Evolutionary conservation across 345 rosid species (phyloP), one percentile per base, ranked within the genome.

Genomic region (Ceriops decandra): DNA sequence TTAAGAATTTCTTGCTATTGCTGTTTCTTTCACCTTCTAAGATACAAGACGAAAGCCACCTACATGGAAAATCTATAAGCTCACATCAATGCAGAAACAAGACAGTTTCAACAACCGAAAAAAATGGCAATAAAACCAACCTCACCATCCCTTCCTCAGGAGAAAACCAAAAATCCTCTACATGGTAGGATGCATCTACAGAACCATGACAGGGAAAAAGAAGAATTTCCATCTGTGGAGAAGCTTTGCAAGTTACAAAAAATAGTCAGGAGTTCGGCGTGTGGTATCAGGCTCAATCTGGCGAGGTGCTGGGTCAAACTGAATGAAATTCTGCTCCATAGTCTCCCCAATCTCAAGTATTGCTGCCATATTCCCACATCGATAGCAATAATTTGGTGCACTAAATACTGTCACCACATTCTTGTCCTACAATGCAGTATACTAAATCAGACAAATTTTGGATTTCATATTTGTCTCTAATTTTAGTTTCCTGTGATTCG

Each of bases 271-370:
- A 54, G 96, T 92, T 82, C 90, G 88, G 76, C 96, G 90, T 38
- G 96, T 87, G 68, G 97, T 83, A 70, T 92, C 97, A 13, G 97
- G 98, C 64, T 92, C 98, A 56, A 92, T 66, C 75, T 92, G 98
- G 69, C 97, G 89, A 1, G 98, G 97, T 5, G 93, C 97, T 0
- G 98, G 98, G 74, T 93, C 97, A 65, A 90, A 88, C 77, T 93
- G 98, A 64, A 93, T 90, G 83, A 93, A 93, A 62, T 90, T 90
- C 82, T 93, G 98, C 38, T 90, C 95, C 96, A 93, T 93, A 66
- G 87, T 87, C 86, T 93, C 98, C 66, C 93, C 90, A 58, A 93
- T 84, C 86, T 93, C 98, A 38, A 93, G 82, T 73, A 90, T 93
- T 16, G 98, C 96, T 60, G 95, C 95, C 95, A 89, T 89, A 72